Evolutionary conservation across 2,329 filamentous ascomycete genomes (phyloP).

Genomic region (Graphilbum fragrans): DNA sequence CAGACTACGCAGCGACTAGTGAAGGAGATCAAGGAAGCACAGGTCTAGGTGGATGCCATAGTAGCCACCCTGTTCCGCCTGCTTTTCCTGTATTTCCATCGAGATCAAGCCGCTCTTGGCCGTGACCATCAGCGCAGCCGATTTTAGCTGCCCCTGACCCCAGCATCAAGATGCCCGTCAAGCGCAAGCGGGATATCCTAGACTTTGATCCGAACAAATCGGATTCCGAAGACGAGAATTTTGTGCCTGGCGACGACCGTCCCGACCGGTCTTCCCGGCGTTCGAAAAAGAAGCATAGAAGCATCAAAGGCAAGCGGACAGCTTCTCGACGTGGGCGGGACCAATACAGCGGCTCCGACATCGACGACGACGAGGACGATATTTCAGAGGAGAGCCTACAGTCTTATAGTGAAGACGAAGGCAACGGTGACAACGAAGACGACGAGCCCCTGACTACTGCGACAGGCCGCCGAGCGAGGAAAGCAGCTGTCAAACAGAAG

Average conservation of each 20-base stretch:
- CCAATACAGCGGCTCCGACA: slow-evolving; percentile 47
- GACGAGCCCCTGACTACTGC: slow-evolving; percentile 23
- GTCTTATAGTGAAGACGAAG: slow-evolving; percentile 30
- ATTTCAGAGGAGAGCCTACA: slow-evolving; percentile 40
- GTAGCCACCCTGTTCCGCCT: not conserved
- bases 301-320: slow-evolving; percentile 10
- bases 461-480: slow-evolving; percentile 32
- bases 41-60: not conserved
- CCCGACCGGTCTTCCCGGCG: slow-evolving; percentile 30
- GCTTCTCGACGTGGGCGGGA: slow-evolving; percentile 14
- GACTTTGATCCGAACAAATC: slow-evolving; percentile 57
- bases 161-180: slow-evolving; percentile 27
- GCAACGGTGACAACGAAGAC: slow-evolving; percentile 23
- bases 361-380: slow-evolving; percentile 47
- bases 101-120: not conserved
- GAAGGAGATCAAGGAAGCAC: not conserved
- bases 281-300: slow-evolving; percentile 23
- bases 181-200: slow-evolving; percentile 43
- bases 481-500: slow-evolving; percentile 27
- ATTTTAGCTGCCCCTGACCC: not conserved
- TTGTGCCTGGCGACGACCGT: slow-evolving; percentile 38
- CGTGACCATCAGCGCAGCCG: not conserved
- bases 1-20: too few species aligned
- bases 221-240: slow-evolving; percentile 54
- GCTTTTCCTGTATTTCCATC: not conserved